Evolutionary conservation across 805 yeast species (phyloP), one percentile per base, ranked within the genome.

Genomic region (Yamadazyma nakazawae): DNA sequence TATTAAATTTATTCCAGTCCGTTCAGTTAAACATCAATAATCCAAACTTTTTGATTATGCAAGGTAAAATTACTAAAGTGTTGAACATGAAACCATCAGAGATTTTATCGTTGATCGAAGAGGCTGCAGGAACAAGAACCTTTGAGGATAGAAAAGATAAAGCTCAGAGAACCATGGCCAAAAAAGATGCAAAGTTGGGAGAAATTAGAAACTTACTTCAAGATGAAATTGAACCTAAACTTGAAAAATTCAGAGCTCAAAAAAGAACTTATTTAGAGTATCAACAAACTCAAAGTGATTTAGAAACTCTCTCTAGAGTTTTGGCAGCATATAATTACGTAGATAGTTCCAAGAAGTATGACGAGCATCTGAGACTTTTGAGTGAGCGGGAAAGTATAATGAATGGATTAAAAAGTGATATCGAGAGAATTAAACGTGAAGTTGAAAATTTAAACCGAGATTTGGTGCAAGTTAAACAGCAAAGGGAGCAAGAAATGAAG

Each of bases 41-140:
- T 61, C 99, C 99, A 28, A 94, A 94, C 63, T 94, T 94, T 67
- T 76, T 94, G 56, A 94, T 94, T 59, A 94, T 95, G 99, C 99
- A 94, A 68, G 99, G 99, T 50, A 88, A 90, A 62, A 94, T 95
- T 68, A 95, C 99, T 30, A 92, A 94, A 64, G 97, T 94, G 53
- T 76, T 94, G 58, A 94, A 94, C 64, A 94, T 94, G 98, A 89
- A 88, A 57, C 96, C 99, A 0, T 72, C 81, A 1, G 98, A 94
- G 64, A 87, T 92, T 36, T 67, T 94, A 52, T 84, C 96, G 4
- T 75, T 94, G 55, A 89, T 94, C 45, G 99, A 94, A 66, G 99
- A 94, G 67, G 99, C 99, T 0, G 96, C 99, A 0, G 99, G 99
- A 5, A 94, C 99, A 0, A 82, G 92, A 53, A 88, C 92, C 76